phyloP scores from a whole-genome alignment of 2,329 filamentous ascomycete species.

The Penicillium polonicum region DNA sequence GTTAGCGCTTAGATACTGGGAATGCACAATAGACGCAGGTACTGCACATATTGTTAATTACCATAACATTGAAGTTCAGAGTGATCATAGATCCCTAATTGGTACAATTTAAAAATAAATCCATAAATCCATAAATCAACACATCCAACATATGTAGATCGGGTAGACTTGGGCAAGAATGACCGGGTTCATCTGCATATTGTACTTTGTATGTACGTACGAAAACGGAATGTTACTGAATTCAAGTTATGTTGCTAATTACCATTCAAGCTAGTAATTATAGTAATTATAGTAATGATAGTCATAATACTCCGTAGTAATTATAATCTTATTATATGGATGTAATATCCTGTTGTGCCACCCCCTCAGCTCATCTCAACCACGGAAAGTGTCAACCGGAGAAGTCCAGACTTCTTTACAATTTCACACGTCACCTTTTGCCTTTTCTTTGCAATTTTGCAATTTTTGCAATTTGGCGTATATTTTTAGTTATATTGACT shows the following conservation, averaged over 20 bases:
- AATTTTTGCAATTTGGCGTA: background rate
- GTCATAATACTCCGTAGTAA: background rate
- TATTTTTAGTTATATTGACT: background rate
- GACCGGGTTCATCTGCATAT: background rate
- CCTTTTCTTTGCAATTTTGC: background rate
- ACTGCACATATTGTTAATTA: background rate
- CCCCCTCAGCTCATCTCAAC: constrained; percentile 4
- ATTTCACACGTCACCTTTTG: constrained; percentile 22
- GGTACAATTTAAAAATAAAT: too few species aligned
- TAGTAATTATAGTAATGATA: background rate
- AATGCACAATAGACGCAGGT: background rate
- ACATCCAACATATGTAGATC: background rate
- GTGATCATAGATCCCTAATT: background rate
- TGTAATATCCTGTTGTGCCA: constrained; percentile 1
- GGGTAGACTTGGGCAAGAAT: constrained; percentile 2
- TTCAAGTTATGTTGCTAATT: background rate
- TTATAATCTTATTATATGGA: too few species aligned
- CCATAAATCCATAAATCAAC: background rate
- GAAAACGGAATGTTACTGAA: background rate
- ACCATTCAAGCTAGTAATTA: background rate
- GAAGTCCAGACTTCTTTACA: constrained; percentile 16
- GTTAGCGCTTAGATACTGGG: background rate
- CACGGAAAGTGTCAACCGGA: constrained; percentile 6
- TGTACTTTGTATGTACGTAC: background rate
- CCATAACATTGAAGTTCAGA: background rate